These are phyloP conservation scores for Coprinellus aureogranulatus DNA, from an alignment of 768 basidiomycete species.

Conservation along the genomic window DNA sequence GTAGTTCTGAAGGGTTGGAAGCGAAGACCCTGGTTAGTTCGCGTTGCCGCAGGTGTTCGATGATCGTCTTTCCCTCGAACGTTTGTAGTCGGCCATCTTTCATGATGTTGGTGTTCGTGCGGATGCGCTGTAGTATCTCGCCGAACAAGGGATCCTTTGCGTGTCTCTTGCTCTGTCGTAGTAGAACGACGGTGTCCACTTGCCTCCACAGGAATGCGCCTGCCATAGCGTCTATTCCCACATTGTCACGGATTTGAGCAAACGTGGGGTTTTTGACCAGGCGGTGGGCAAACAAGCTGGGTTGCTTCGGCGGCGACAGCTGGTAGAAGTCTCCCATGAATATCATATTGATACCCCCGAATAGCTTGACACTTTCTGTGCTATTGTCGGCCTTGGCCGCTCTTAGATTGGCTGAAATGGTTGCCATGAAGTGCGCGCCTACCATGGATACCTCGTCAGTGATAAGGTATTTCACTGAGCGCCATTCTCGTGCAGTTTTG, in stretches of 20 bases:
- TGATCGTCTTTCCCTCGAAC: neutral
- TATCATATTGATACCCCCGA: conserved; percentile 31
- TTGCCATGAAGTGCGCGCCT: conserved; percentile 14
- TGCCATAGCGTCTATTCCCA: conserved; percentile 3
- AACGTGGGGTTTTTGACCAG: conserved; percentile 7
- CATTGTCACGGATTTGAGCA: neutral
- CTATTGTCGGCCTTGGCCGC: conserved; percentile 14
- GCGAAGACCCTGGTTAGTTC: neutral
- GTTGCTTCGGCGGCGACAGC: conserved; percentile 13
- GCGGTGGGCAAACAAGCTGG: conserved; percentile 15
- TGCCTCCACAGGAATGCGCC: conserved; percentile 14
- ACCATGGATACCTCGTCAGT: conserved; percentile 20
- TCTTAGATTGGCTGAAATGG: conserved; percentile 18
- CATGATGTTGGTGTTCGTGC: neutral
- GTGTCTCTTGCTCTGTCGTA: conserved; percentile 14
- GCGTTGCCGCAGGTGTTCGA: neutral
- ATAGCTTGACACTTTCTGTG: conserved; percentile 10
- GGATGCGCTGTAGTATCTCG: conserved; percentile 6
- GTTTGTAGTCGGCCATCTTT: neutral
- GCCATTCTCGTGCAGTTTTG: conserved; percentile 12
- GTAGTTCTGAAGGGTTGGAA: neutral
- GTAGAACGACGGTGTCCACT: conserved; percentile 9
- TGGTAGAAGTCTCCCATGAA: conserved; percentile 20
- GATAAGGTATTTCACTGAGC: conserved; percentile 17
- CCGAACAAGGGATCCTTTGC: conserved; percentile 8